Percentiles rank a stretch among this genome's conserved stretches.
Conservation (phyloP, 495 filamentous ascomycete genomes). For the Aspergillus homomorphus region DNA sequence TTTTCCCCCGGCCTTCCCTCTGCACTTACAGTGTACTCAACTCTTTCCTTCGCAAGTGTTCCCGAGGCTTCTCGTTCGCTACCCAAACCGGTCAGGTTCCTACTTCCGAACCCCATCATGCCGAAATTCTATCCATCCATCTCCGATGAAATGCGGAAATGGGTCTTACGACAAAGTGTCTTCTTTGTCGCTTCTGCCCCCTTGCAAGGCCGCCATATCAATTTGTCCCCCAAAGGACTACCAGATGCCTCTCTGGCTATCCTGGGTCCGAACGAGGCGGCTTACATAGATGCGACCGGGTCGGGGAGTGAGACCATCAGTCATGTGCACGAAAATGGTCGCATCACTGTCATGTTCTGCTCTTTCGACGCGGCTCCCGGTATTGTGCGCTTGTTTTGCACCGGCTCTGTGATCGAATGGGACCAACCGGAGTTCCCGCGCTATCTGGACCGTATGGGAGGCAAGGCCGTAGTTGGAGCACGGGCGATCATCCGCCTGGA, state of each 20-base stretch:
- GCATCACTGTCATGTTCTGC: constrained; percentile 69
- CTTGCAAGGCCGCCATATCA: constrained; percentile 56
- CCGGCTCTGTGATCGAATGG: constrained; percentile 61
- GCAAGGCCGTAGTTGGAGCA: constrained; percentile 41
- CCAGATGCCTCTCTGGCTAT: constrained; percentile 55
- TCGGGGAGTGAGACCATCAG: constrained; percentile 69
- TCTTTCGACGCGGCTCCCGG: constrained; percentile 61
- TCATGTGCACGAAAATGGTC: constrained; percentile 72
- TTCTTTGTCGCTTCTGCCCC: constrained; percentile 71
- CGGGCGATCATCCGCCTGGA: constrained; percentile 63
- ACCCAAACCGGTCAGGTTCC: neutral
- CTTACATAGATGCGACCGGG: constrained; percentile 70
- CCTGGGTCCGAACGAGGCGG: constrained; percentile 54
- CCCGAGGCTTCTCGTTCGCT: too few relatives aligned
- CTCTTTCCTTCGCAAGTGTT: neutral
- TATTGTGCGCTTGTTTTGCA: constrained; percentile 70
- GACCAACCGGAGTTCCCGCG: constrained; percentile 29
- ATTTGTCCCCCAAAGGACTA: constrained; percentile 69
- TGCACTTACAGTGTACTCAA: too few relatives aligned
- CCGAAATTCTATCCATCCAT: constrained; percentile 60
- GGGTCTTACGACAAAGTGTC: constrained; percentile 59
- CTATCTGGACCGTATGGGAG: constrained; percentile 23
- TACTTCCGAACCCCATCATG: constrained; percentile 40
- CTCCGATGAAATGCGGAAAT: constrained; percentile 50
- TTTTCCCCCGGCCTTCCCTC: neutral